Evolutionary conservation across 495 filamentous ascomycete species (phyloP).

Genomic region (Penicillium steckii): DNA sequence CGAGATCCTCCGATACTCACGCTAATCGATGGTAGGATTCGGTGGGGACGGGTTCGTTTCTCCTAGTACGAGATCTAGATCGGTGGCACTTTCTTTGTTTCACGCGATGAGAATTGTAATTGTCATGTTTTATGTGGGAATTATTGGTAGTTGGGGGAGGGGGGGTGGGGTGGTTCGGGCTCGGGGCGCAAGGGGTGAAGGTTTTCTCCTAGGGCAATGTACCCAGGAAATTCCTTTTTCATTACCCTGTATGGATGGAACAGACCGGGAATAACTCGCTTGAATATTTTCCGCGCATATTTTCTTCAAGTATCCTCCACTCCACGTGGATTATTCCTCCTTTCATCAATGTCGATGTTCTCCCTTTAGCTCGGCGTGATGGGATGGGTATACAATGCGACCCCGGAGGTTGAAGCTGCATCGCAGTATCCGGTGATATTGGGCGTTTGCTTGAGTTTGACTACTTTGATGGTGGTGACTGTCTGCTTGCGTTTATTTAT

Average conservation of each 20-base stretch:
- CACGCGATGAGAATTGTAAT: neutral
- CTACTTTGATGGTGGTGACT: constrained; percentile 33
- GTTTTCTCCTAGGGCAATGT: neutral
- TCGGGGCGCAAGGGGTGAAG: neutral
- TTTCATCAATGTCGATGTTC: neutral
- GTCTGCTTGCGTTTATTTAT: constrained; percentile 38
- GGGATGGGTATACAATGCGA: constrained; percentile 46
- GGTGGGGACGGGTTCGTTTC: neutral
- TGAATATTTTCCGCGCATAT: neutral
- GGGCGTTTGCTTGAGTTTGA: constrained; percentile 43
- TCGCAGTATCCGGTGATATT: constrained; percentile 45
- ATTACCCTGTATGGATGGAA: neutral
- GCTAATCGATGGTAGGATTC: neutral
- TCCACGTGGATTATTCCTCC: neutral
- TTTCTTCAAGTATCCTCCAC: neutral
- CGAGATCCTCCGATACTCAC: neutral
- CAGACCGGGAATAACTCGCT: neutral
- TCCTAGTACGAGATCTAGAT: neutral
- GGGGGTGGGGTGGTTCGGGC: no score
- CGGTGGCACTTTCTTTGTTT: neutral
- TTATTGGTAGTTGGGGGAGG: neutral
- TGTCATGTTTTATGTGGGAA: neutral
- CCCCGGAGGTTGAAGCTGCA: constrained; percentile 34
- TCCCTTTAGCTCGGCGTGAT: constrained; percentile 19
- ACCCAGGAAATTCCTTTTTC: neutral